Evolutionary conservation across 1,284 basidiomycete species (phyloP).

Genomic region (Malassezia arunalokei): DNA sequence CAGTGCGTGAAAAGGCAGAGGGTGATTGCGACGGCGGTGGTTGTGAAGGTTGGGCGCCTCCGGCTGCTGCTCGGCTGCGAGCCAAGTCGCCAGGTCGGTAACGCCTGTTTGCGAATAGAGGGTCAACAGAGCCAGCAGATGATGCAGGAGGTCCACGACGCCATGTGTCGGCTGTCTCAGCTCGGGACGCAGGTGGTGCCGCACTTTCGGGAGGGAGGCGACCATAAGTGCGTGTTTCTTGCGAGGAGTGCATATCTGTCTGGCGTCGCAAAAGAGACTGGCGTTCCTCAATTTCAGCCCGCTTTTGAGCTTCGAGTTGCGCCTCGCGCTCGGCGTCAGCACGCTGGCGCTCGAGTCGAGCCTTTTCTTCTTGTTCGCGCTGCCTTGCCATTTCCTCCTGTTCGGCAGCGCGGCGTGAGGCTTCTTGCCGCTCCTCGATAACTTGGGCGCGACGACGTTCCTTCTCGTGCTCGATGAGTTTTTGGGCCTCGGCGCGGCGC

Average conservation of each 20-base stretch:
- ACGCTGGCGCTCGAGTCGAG: conserved; percentile 22
- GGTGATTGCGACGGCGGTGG: conserved; percentile 1
- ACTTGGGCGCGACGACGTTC: conserved; percentile 52
- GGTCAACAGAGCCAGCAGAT: conserved; percentile 8
- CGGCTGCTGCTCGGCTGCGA: conserved; percentile 1
- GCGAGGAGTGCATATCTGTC: conserved; percentile 31
- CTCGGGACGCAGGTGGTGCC: background rate
- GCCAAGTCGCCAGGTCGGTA: conserved; percentile 14
- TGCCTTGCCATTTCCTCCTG: conserved; percentile 10
- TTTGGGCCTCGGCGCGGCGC: conserved; percentile 54
- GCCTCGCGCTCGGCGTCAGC: conserved; percentile 35
- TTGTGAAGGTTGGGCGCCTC: background rate
- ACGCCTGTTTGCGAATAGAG: conserved; percentile 16
- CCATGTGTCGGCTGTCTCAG: conserved; percentile 7
- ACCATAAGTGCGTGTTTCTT: conserved; percentile 29
- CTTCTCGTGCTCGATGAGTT: conserved; percentile 77
- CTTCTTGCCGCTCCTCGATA: conserved; percentile 30
- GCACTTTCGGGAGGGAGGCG: background rate
- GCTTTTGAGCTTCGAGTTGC: conserved; percentile 40
- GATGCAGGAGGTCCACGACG: conserved; percentile 10
- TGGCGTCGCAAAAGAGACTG: conserved; percentile 32
- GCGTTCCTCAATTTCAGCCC: conserved; percentile 42
- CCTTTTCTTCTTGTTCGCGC: conserved; percentile 17
- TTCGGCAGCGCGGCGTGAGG: conserved; percentile 31
- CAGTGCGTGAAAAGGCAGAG: background rate